phyloP scores from a whole-genome alignment of 1,284 basidiomycete genomes.

The Irpex sp. region DNA sequence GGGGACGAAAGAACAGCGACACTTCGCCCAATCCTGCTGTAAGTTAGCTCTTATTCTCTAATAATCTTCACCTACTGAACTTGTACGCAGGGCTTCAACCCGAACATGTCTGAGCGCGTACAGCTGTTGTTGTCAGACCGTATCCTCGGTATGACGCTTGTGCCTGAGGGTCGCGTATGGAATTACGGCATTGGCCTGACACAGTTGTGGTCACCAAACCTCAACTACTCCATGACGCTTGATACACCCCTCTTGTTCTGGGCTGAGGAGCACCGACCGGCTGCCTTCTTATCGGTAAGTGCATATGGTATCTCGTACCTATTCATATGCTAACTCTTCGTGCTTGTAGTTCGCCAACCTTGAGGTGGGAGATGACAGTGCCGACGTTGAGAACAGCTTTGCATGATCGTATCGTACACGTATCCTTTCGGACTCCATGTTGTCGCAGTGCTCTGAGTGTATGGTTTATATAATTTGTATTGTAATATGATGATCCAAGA shows the following conservation, averaged over 20 bases:
- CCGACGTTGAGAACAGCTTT: slow-evolving; percentile 88
- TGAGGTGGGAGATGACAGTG: slow-evolving; percentile 84
- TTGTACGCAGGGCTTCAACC: slow-evolving; percentile 77
- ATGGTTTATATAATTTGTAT: slow-evolving; percentile 15
- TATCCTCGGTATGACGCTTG: slow-evolving; percentile 87
- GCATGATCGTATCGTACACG: slow-evolving; percentile 39
- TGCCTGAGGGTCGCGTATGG: slow-evolving; percentile 91
- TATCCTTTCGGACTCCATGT: slow-evolving; percentile 6
- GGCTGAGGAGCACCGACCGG: slow-evolving; percentile 92
- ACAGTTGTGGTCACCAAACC: slow-evolving; percentile 84
- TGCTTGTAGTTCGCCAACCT: slow-evolving; percentile 73
- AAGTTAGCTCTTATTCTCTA: slow-evolving; percentile 21
- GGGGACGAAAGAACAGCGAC: slow-evolving; percentile 93
- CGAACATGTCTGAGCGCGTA: slow-evolving; percentile 96
- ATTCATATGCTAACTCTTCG: slow-evolving; percentile 4
- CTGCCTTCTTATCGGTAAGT: slow-evolving; percentile 84
- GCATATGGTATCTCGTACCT: not conserved
- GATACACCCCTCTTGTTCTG: slow-evolving; percentile 95
- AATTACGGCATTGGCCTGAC: slow-evolving; percentile 92
- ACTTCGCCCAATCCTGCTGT: slow-evolving; percentile 80
- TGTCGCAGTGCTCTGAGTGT: slow-evolving; percentile 11
- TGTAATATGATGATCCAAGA: slow-evolving; percentile 9
- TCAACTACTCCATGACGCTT: slow-evolving; percentile 85
- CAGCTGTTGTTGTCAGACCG: slow-evolving; percentile 94
- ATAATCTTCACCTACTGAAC: slow-evolving; percentile 7